These are phyloP conservation scores for Edaphochlamys debaryana DNA, from an alignment of 139 green algal species.

Conservation along the genomic window DNA sequence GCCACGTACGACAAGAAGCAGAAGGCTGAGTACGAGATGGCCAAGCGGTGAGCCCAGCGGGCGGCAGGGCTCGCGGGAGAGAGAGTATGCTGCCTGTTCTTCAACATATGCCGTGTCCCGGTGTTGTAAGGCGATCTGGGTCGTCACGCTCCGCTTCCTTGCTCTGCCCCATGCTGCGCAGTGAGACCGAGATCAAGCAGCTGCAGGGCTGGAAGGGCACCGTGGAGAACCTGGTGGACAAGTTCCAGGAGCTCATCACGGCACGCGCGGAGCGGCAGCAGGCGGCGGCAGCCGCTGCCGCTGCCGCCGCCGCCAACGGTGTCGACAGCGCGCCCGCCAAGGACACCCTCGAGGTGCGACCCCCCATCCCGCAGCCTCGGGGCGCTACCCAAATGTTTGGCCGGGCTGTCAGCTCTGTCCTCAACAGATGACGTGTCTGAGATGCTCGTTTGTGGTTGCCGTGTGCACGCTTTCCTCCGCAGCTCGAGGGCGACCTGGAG, in stretches of 20 bases:
- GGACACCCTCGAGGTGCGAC: conserved; percentile 3
- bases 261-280: not conserved
- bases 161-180: conserved; percentile 18
- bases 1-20: conserved; percentile 81
- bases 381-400: too few relatives aligned
- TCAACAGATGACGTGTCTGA: not conserved
- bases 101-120: too few relatives aligned
- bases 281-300: not conserved
- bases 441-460: not conserved
- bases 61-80: not conserved
- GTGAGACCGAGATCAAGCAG: conserved; percentile 87
- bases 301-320: not conserved
- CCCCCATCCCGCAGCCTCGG: too few relatives aligned
- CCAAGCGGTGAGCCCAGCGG: conserved; percentile 57
- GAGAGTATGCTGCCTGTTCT: not conserved
- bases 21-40: conserved; percentile 77
- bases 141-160: too few relatives aligned
- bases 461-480: not conserved
- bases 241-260: conserved; percentile 61
- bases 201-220: conserved; percentile 79
- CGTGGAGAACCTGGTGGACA: conserved; percentile 68
- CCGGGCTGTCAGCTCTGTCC: too few relatives aligned
- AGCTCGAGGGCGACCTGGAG: conserved; percentile 13
- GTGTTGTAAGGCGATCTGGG: too few relatives aligned
- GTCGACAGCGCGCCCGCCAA: not conserved